Conservation (phyloP, 495 filamentous ascomycete species). For the Zalerion maritima region DNA sequence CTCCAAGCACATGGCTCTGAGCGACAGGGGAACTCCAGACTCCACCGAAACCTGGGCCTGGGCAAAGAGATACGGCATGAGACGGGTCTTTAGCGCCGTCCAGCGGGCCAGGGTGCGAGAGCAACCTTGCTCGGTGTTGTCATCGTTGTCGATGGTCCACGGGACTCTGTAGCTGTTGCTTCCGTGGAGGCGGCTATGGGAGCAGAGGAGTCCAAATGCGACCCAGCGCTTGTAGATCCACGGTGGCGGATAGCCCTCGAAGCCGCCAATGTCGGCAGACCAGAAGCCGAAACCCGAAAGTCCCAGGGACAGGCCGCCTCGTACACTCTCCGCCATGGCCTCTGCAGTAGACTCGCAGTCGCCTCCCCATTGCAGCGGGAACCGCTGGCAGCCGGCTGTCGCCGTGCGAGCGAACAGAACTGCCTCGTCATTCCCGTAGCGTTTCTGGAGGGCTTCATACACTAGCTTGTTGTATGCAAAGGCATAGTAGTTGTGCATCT, state of each 20-base stretch:
- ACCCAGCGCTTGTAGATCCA: conserved; percentile 69
- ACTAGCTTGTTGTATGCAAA: conserved; percentile 56
- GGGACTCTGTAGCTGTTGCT: conserved; percentile 53
- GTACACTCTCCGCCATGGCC: conserved; percentile 58
- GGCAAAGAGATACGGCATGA: conserved; percentile 48
- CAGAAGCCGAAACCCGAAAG: conserved; percentile 55
- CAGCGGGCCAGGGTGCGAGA: conserved; percentile 41
- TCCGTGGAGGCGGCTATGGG: conserved; percentile 53
- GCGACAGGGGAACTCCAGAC: conserved; percentile 34
- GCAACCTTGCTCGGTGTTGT: conserved; percentile 28
- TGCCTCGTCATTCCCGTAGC: conserved; percentile 42
- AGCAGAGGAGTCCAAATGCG: conserved; percentile 53
- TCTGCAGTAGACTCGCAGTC: conserved; percentile 61
- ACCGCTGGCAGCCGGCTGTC: conserved; percentile 51
- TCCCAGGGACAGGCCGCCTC: conserved; percentile 52
- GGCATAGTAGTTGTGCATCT: conserved; percentile 66
- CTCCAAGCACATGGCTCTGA: conserved; percentile 49
- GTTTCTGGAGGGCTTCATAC: conserved; percentile 45
- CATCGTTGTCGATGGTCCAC: conserved; percentile 53
- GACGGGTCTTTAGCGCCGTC: conserved; percentile 43
- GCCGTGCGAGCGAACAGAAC: conserved; percentile 55
- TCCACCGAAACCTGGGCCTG: conserved; percentile 33
- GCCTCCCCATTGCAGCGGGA: conserved; percentile 51
- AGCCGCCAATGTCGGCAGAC: conserved; percentile 59
- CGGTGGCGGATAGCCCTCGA: conserved; percentile 51